These are phyloP conservation scores for Rutstroemia sp. DNA, from an alignment of 2,329 filamentous ascomycete genomes.

Conservation along the genomic window DNA sequence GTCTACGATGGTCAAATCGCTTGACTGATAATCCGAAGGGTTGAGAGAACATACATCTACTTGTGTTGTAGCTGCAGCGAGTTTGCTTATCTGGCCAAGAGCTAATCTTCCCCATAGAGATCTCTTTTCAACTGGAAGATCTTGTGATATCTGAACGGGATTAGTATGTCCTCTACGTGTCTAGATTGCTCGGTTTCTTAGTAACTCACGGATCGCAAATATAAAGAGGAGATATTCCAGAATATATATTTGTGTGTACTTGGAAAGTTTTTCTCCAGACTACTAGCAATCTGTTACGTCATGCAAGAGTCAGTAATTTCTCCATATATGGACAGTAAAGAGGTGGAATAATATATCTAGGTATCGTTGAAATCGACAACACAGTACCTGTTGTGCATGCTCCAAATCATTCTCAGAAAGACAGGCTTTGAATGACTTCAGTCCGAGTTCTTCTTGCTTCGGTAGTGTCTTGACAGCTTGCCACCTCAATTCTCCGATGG, in stretches of 20 bases:
- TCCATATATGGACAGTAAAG: not conserved
- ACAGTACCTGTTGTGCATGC: constrained; percentile 27
- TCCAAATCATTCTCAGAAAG: constrained; percentile 27
- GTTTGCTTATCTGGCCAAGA: constrained; percentile 25
- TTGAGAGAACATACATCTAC: constrained; percentile 18
- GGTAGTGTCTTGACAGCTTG: constrained; percentile 26
- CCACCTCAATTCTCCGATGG: constrained; percentile 28
- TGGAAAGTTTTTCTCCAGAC: constrained; percentile 29
- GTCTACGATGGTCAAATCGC: constrained; percentile 14
- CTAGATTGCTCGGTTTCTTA: not conserved
- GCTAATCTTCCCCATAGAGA: constrained; percentile 26
- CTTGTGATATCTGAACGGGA: constrained; percentile 16
- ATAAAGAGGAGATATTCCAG: constrained; percentile 29
- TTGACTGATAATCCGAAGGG: not conserved
- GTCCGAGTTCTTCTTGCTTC: constrained; percentile 25
- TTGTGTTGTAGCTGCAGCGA: constrained; percentile 26
- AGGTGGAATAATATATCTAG: not conserved
- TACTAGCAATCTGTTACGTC: constrained; percentile 26
- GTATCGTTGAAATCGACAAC: not conserved
- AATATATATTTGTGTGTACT: constrained; percentile 28
- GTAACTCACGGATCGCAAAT: constrained; percentile 26
- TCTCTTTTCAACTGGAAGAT: constrained; percentile 23
- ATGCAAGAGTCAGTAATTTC: not conserved
- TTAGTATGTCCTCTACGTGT: constrained; percentile 9
- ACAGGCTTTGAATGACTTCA: constrained; percentile 27